Base-by-base conservation (phyloP, 768 basidiomycete species). In the Hygrophoropsis aurantiaca region DNA sequence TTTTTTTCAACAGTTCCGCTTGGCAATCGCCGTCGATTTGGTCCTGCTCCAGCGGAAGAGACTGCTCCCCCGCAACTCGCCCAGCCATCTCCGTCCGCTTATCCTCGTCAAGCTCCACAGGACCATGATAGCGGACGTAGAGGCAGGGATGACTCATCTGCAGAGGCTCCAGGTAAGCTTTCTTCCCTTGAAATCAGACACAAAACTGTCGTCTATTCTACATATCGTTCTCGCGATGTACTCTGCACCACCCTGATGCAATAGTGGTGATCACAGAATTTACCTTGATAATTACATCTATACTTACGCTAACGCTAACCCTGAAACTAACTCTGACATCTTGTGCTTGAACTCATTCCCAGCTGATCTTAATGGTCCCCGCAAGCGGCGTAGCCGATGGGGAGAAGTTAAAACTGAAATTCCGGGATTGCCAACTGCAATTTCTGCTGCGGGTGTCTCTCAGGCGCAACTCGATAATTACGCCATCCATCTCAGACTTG, bases 381-480 rank as follows among this genome's bases (percentile, higher is more conserved):
- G 94, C 54, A 98, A 98, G 74, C 84, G 95, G 53, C 88, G 92
- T 57, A 97, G 94, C 61, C 89, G 97, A 48, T 99, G 94, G 94
- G 97, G 97, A 55, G 95, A 97, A 58, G 89, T 83, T 50, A 90
- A 90, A 67, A 81, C 86, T 42, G 88, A 94, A 56, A 87, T 94
- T 41, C 90, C 94, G 46, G 94, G 93, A 46, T 69, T 97, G 44
- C 97, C 97, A 5, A 95, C 94, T 36, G 93, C 94, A 38, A 94
- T 99, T 54, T 87, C 85, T 55, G 87, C 90, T 36, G 85, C 88
- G 38, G 94, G 95, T 51, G 93, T 99, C 43, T 93, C 94, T 19
- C 92, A 94, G 63, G 85, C 87, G 43, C 94, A 98, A 67, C 85
- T 99, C 44, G 95, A 98, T 70, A 94, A 93, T 61, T 99, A 99